Evolutionary conservation across 345 rosid genomes (phyloP).

Genomic region (Nasturtium officinale): DNA sequence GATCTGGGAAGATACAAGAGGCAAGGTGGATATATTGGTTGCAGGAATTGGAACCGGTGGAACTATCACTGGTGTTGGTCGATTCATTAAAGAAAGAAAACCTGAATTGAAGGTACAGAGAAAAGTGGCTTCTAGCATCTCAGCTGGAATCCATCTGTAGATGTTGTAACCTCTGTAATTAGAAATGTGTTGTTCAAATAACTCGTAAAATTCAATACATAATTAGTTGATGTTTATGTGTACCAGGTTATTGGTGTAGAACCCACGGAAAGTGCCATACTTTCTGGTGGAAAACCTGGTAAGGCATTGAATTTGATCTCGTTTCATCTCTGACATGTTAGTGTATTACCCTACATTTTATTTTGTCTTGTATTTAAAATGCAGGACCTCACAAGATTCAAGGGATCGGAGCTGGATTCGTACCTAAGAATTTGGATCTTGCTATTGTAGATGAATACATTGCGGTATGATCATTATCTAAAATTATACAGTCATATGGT

Average conservation of each 20-base stretch:
- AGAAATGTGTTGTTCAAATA: not conserved
- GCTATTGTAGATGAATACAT: conserved; percentile 81
- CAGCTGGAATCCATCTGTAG: conserved; percentile 9
- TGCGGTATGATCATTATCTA: conserved; percentile 50
- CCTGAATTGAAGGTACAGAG: conserved; percentile 42
- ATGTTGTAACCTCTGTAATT: conserved; percentile 12
- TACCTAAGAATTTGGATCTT: conserved; percentile 82
- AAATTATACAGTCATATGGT: not conserved
- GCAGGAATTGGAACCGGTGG: conserved; percentile 94
- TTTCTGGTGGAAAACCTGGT: conserved; percentile 93
- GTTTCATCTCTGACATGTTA: conserved; percentile 14
- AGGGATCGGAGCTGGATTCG: conserved; percentile 99
- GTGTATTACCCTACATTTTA: not conserved
- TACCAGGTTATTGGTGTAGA: conserved; percentile 84
- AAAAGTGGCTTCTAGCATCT: conserved; percentile 3
- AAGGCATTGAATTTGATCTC: conserved; percentile 28
- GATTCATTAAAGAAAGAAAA: conserved; percentile 64
- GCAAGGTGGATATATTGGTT: conserved; percentile 77
- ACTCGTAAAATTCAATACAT: not conserved
- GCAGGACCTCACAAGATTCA: conserved; percentile 99
- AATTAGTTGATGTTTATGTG: conserved; percentile 30
- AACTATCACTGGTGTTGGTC: conserved; percentile 78
- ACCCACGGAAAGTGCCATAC: conserved; percentile 77
- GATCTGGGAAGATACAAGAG: conserved; percentile 84
- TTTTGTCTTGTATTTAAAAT: conserved; percentile 18